These are phyloP conservation scores for Silene conica DNA, from an alignment of 148 eudicot species.

Conservation along the genomic window DNA sequence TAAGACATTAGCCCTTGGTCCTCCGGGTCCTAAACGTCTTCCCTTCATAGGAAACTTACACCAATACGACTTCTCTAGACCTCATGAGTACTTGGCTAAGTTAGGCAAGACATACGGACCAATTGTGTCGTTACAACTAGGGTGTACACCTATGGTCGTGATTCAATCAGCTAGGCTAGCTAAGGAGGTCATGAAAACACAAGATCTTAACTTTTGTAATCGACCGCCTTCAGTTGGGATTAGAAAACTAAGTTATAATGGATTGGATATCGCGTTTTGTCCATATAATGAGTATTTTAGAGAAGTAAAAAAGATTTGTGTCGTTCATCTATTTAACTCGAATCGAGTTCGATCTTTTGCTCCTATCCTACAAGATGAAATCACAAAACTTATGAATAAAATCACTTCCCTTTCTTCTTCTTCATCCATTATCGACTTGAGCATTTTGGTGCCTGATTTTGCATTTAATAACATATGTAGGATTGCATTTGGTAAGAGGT, in stretches of 20 bases:
- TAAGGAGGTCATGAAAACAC: slow-evolving; percentile 29
- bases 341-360: slow-evolving; percentile 24
- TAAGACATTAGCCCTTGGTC: not conserved
- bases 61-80: slow-evolving; percentile 10
- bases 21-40: slow-evolving; percentile 14
- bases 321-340: slow-evolving; percentile 26
- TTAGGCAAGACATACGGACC: slow-evolving; percentile 15
- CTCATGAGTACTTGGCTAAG: slow-evolving; percentile 3
- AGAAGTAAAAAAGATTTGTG: slow-evolving; percentile 21
- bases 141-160: slow-evolving; percentile 8
- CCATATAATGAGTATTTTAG: slow-evolving; percentile 22
- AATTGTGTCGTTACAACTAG: not conserved
- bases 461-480: not conserved
- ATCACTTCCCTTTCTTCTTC: slow-evolving; percentile 8
- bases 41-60: slow-evolving; percentile 17
- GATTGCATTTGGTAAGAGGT: slow-evolving; percentile 10
- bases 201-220: slow-evolving; percentile 21
- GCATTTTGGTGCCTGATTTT: not conserved
- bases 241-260: slow-evolving; percentile 25
- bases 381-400: slow-evolving; percentile 14
- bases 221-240: slow-evolving; percentile 14
- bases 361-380: slow-evolving; percentile 22
- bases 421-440: not conserved
- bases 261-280: slow-evolving; percentile 16
- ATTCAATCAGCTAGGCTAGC: slow-evolving; percentile 25